A percentile compares a stretch with the other conserved stretches of the same genome.
phyloP scores from a whole-genome alignment of 2,329 filamentous ascomycete genomes.

The Knufia fluminis region DNA sequence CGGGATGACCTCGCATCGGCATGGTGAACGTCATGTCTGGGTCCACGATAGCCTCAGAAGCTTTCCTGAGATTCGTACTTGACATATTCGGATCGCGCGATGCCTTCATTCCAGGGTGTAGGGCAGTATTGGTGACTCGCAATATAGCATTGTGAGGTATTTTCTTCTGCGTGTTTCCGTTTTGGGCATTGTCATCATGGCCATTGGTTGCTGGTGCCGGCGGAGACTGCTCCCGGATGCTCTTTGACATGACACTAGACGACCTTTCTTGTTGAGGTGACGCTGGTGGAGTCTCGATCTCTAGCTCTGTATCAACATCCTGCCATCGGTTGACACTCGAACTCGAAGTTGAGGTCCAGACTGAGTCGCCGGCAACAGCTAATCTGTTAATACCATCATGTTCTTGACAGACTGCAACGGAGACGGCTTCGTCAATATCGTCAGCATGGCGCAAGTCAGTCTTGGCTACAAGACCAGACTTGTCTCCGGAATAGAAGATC shows the following conservation, averaged over 20 bases:
- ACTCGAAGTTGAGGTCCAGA: slow-evolving; percentile 84
- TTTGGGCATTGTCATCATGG: slow-evolving; percentile 6
- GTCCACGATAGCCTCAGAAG: slow-evolving; percentile 46
- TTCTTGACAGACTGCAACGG: slow-evolving; percentile 84
- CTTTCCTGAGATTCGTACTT: slow-evolving; percentile 40
- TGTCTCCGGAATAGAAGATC: slow-evolving; percentile 90
- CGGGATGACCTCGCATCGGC: slow-evolving; percentile 59
- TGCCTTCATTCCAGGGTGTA: slow-evolving; percentile 52
- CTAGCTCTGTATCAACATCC: slow-evolving; percentile 69
- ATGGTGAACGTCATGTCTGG: slow-evolving; percentile 42
- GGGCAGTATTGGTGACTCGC: slow-evolving; percentile 72
- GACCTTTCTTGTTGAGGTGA: slow-evolving; percentile 47
- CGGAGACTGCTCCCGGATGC: slow-evolving; percentile 16
- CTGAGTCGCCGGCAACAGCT: slow-evolving; percentile 57
- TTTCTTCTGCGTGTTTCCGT: slow-evolving; percentile 32
- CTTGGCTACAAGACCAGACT: slow-evolving; percentile 88
- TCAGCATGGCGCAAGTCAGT: slow-evolving; percentile 72
- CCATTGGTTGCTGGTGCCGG: slow-evolving; percentile 16
- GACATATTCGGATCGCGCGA: slow-evolving; percentile 31
- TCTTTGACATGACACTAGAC: slow-evolving; percentile 34
- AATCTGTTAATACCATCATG: slow-evolving; percentile 60
- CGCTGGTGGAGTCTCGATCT: slow-evolving; percentile 49
- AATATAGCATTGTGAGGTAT: slow-evolving; percentile 72
- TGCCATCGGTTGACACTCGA: slow-evolving; percentile 90
- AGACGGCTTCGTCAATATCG: slow-evolving; percentile 79